Base-by-base conservation (phyloP, 768 basidiomycete genomes). In the Leccinellum luteum region DNA sequence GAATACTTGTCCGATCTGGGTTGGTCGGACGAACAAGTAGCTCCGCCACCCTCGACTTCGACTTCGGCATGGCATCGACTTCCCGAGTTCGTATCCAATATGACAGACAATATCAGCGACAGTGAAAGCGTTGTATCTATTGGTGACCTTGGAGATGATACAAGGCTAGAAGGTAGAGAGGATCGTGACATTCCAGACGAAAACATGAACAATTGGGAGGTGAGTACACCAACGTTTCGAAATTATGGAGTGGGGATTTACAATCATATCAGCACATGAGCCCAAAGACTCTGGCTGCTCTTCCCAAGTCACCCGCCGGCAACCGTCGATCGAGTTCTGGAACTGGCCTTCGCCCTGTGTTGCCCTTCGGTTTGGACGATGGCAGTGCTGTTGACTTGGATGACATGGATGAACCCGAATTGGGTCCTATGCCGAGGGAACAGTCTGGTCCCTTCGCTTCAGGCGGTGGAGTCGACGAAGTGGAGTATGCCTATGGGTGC, bases 131-230 rank as follows among this genome's bases (percentile, higher is more conserved):
- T 95, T 21, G 92, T 82, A 17, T 86, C 89, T 19, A 94, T 98
- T 57, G 90, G 90, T 54, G 91, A 98, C 67, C 77, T 98, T 52
- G 88, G 89, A 30, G 87, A 93, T 63, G 92, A 90, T 60, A 76
- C 84, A 56, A 79, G 90, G 52, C 72, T 93, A 57, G 83, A 86
- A 63, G 80, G 80, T 45, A 77, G 83, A 56, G 85, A 86, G 56
- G 85, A 87, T 50, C 78, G 80, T 43, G 87, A 86, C 59, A 73
- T 74, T 34, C 75, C 77, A 17, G 87, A 93, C 68, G 89, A 91
- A 74, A 94, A 94, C 66, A 73, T 89, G 62, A 98, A 95, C 66
- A 92, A 94, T 64, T 98, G 95, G 95, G 95, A 95, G 89, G 94
- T 94, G 62, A 70, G 86, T 65, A 8, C 1, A 10, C 21, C 54